Evolutionary conservation across 2,329 filamentous ascomycete species (phyloP).

Genomic region (Botryotinia globosa): DNA sequence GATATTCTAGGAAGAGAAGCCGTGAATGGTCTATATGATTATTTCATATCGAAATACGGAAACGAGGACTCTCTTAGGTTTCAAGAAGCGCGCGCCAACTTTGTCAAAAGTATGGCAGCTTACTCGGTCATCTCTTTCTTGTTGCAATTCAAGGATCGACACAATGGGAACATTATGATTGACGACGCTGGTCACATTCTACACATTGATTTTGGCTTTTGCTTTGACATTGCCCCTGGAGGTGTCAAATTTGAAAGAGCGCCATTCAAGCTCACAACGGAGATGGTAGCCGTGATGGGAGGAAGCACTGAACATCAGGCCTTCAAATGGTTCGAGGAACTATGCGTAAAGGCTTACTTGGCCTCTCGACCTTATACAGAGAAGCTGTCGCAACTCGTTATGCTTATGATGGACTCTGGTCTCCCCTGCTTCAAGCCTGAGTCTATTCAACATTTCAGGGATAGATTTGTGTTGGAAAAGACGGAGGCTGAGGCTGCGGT

Average conservation of each 20-base stretch:
- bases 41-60: constrained; percentile 96
- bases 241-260: constrained; percentile 97
- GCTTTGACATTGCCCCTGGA: constrained; percentile 96
- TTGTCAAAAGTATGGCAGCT: constrained; percentile 98
- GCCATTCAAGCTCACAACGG: constrained; percentile 93
- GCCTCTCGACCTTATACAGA: constrained; percentile 82
- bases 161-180: constrained; percentile 99
- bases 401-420: constrained; percentile 93
- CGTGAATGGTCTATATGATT: constrained; percentile 97
- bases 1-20: constrained; percentile 98
- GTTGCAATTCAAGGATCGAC: constrained; percentile 97
- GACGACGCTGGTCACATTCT: constrained; percentile 96
- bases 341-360: constrained; percentile 93
- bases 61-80: constrained; percentile 93
- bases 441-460: constrained; percentile 86
- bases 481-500: constrained; percentile 90
- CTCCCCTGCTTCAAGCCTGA: constrained; percentile 97
- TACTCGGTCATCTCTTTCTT: constrained; percentile 97
- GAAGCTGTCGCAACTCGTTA: constrained; percentile 84
- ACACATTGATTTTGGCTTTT: constrained; percentile 99
- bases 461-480: constrained; percentile 89
- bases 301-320: constrained; percentile 78
- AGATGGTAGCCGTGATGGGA: constrained; percentile 99
- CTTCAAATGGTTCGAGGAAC: constrained; percentile 94
- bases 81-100: constrained; percentile 93